phyloP scores from a whole-genome alignment of 768 basidiomycete genomes.

The Trichaptum fuscoviolaceum region DNA sequence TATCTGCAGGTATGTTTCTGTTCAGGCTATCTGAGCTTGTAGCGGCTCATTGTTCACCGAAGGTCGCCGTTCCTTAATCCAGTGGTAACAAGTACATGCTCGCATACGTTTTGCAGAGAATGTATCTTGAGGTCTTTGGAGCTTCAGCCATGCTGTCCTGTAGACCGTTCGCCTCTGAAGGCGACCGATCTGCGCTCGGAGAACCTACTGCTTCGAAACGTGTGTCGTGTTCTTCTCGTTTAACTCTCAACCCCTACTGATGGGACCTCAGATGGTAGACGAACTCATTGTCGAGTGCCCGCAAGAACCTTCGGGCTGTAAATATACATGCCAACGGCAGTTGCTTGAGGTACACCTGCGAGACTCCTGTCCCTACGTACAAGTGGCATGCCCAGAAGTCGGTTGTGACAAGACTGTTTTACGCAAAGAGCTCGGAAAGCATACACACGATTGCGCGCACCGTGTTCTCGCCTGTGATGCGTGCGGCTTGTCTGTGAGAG shows the following conservation, averaged over 20 bases:
- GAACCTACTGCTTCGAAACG: slow-evolving; percentile 72
- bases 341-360: slow-evolving; percentile 56
- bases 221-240: slow-evolving; percentile 29
- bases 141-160: slow-evolving; percentile 71
- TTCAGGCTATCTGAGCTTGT: slow-evolving; percentile 5
- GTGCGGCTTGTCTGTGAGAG: slow-evolving; percentile 29
- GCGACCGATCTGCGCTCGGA: slow-evolving; percentile 57
- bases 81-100: slow-evolving; percentile 65
- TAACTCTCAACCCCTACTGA: slow-evolving; percentile 5
- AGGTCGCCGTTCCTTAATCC: slow-evolving; percentile 76
- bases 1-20: slow-evolving; percentile 54
- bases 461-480: slow-evolving; percentile 34
- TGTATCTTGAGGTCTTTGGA: slow-evolving; percentile 71
- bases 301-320: slow-evolving; percentile 54
- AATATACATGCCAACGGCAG: slow-evolving; percentile 61
- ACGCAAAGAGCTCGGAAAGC: slow-evolving; percentile 42
- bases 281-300: slow-evolving; percentile 75
- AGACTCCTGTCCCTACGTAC: slow-evolving; percentile 53
- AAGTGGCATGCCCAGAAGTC: slow-evolving; percentile 44
- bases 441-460: slow-evolving; percentile 33
- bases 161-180: slow-evolving; percentile 69
- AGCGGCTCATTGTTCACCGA: slow-evolving; percentile 11
- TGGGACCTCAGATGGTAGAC: slow-evolving; percentile 62
- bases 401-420: slow-evolving; percentile 40
- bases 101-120: slow-evolving; percentile 82